These are phyloP conservation scores for Tolypocladium amazonense DNA, from an alignment of 2,329 filamentous ascomycete genomes.

Conservation along the genomic window DNA sequence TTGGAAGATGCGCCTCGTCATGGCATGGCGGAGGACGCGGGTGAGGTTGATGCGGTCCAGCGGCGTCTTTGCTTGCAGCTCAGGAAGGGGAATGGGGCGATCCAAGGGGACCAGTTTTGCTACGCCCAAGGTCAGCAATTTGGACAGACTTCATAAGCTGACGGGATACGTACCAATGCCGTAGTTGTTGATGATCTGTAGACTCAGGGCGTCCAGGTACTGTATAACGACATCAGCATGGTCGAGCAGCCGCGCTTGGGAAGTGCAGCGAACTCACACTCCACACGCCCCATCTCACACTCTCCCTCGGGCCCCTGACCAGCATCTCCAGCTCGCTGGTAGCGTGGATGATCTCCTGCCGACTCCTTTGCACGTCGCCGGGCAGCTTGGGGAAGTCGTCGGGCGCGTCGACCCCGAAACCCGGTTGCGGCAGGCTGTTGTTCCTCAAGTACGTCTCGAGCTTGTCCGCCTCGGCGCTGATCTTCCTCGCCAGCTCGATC, in stretches of 20 bases:
- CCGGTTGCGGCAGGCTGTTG: constrained; percentile 28
- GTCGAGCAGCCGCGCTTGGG: not conserved
- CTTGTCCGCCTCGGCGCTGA: constrained; percentile 36
- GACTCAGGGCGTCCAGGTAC: constrained; percentile 39
- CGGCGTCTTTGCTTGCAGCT: constrained; percentile 33
- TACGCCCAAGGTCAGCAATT: constrained; percentile 8
- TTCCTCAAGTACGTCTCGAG: constrained; percentile 35
- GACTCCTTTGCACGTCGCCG: constrained; percentile 31
- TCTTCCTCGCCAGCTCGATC: constrained; percentile 34
- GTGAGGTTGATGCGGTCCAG: constrained; percentile 39
- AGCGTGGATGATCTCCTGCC: constrained; percentile 36
- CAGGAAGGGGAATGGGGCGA: constrained; percentile 30
- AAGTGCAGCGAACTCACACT: constrained; percentile 26
- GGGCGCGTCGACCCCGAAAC: constrained; percentile 33
- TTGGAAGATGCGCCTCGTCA: constrained; percentile 45
- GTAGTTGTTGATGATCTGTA: constrained; percentile 40
- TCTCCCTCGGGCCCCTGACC: constrained; percentile 38
- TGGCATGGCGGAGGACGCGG: constrained; percentile 42
- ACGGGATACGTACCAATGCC: constrained; percentile 28
- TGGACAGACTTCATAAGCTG: not conserved
- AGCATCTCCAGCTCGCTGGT: constrained; percentile 36
- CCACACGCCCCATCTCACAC: constrained; percentile 41
- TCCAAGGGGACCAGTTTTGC: constrained; percentile 40
- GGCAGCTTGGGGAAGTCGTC: constrained; percentile 36
- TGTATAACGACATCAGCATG: constrained; percentile 11